Evolutionary conservation across 1,284 basidiomycete species (phyloP), one percentile per base, ranked within the genome.

Genomic region (Testicularia cyperi): DNA sequence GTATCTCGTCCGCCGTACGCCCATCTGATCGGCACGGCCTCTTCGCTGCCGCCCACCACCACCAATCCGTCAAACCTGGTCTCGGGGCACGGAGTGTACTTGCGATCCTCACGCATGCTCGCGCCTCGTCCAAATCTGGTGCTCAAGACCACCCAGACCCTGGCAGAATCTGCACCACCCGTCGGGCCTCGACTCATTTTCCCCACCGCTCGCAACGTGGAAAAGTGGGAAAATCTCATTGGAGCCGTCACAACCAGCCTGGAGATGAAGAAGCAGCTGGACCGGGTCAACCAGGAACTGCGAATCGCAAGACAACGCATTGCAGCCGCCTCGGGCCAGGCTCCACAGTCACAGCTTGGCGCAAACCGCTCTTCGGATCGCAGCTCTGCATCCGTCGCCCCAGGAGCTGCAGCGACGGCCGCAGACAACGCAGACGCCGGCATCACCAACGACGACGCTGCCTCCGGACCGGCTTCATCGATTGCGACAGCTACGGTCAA

Each of bases 201-300:
- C 53, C 72, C 75, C 3, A 77, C 74, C 2, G 49, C 52, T 20
- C 47, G 45, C 25, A 77, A 77, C 23, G 57, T 69, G 12, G 74
- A 75, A 31, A 73, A 70, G 41, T 77, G 74, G 74, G 75, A 77
- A 38, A 71, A 70, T 13, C 56, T 77, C 9, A 36, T 76, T 7
- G 75, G 74, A 9, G 75, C 75, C 5, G 69, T 75, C 7, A 72
- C 72, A 22, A 65, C 66, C 20, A 48, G 65, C 6, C 46, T 76
- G 34, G 75, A 77, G 48, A 54, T 77, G 57, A 60, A 72, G 31
- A 72, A 67, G 34, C 69, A 73, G 40, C 32, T 74, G 24, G 75
- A 77, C 25, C 29, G 70, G 22, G 74, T 72, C 7, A 66, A 73
- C 35, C 45, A 38, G 22, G 61, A 64, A 30, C 22, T 64, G 31